Base-by-base conservation (phyloP, 805 yeast species). In the Wickerhamiella hasegawae region DNA sequence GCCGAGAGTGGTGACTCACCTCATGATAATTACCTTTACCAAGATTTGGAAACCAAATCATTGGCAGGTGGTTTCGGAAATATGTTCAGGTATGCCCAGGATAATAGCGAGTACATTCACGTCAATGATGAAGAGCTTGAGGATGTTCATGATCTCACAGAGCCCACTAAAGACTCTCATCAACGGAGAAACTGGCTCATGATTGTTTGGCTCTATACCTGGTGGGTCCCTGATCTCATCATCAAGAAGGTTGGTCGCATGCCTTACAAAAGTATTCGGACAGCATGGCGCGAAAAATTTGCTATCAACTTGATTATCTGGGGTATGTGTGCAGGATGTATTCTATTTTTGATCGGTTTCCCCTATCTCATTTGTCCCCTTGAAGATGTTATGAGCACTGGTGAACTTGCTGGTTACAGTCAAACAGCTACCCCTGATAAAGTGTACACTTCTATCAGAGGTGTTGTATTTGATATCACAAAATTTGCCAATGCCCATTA, bases 221-320 rank as follows among this genome's bases (percentile, higher is more conserved):
- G 57, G 56, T 60, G 59, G 58, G 42, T 57, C n/a, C 65, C 65
- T 4, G 61, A 61, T 9, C 32, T 38, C 4, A 43, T 53, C 28
- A 51, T 60, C 38, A 39, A 40, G 37, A 28, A 31, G 11, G n/a
- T 55, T 17, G 59, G 60, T 2, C 32, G 47, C 11, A 52, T 58
- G 44, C 45, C 49, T 3, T 43, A 59, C 28, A 49, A 50, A 28
- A 59, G 59, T 37, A 48, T 59, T 5, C 57, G 63, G 14, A 39
- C 54, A 8, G 65, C 65, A 1, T 60, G 65, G 65, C 45, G 64
- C 16, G 65, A 60, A 35, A 60, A 60, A 44, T 40, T 60, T 17
- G 61, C 65, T 6, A 61, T 60, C 45, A 60, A 60, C 33, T 12
- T 60, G 42, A 48, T 60, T 38, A 60, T 60, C 24, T 60, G 65